Evolutionary conservation across 1,139 yeast genomes (phyloP), one percentile per base, ranked within the genome.

Genomic region (Kodamaea ohmeri): DNA sequence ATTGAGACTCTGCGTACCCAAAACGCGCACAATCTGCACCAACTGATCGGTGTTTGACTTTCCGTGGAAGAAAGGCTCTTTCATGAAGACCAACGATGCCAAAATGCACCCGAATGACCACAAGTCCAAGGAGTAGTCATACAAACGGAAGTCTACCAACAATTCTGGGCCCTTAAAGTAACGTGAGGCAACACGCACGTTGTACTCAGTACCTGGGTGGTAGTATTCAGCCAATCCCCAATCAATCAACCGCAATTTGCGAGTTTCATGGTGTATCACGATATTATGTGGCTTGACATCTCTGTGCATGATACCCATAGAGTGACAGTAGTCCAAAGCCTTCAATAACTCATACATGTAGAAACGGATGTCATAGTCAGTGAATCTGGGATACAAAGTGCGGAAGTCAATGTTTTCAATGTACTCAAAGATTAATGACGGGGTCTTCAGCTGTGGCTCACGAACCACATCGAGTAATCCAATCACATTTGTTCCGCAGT

Each of bases 221-320:
- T 94, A 94, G 57, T 90, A 92, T 61, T 94, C 99, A 3, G 98
- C 98, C 43, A 94, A 71, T 8, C 99, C 99, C 98, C 98, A 94
- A 67, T 94, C 99, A 49, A 94, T 94, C 47, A 94, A 75, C 48
- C 97, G 76, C 49, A 94, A 68, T 44, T 67, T 69, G 52, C 78
- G 76, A 49, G 73, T 72, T 39, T 78, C 78, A 50, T 92, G 97
- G 60, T 94, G 98, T 55, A 94, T 94, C 97, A 94, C 92, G 34
- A 94, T 94, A 57, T 94, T 94, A 59, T 94, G 97, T 20, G 98
- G 98, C 62, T 94, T 94, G 45, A 94, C 98, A 63, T 94, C 99
- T 59, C 99, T 74, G 63, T 94, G 99, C 87, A 94, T 94, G 46
- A 94, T 90, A 29, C 98, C 99, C 88, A 87, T 88, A 5, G 96